Conservation (phyloP, 257 asterid species). For the Misopates orontium region DNA sequence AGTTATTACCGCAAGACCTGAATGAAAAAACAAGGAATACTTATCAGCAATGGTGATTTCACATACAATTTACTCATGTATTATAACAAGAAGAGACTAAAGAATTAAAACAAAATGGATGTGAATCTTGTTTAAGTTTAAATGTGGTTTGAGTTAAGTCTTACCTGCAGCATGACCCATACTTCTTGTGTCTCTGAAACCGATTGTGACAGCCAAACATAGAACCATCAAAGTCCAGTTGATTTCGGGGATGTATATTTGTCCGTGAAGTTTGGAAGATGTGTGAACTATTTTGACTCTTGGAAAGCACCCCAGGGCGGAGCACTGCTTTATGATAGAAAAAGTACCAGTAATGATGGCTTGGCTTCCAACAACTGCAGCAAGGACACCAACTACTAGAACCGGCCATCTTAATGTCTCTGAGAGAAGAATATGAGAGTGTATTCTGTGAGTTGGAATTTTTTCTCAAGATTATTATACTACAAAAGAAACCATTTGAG, state of each 20-base stretch:
- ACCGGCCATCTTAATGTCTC: slow-evolving; percentile 83
- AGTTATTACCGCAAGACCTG: slow-evolving; percentile 92
- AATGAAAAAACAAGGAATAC: background rate
- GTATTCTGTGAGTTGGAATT: background rate
- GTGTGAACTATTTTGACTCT: slow-evolving; percentile 83
- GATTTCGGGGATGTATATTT: slow-evolving; percentile 90
- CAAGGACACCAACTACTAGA: slow-evolving; percentile 83
- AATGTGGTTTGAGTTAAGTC: too few species aligned
- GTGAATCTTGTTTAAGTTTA: too few species aligned
- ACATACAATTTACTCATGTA: background rate
- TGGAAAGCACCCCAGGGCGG: slow-evolving; percentile 89
- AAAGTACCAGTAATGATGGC: slow-evolving; percentile 92
- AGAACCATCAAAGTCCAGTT: slow-evolving; percentile 85
- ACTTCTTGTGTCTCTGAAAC: slow-evolving; percentile 85
- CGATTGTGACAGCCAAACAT: slow-evolving; percentile 87
- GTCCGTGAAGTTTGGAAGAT: slow-evolving; percentile 83
- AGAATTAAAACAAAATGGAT: too few species aligned
- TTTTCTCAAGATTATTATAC: background rate
- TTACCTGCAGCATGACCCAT: slow-evolving; percentile 92
- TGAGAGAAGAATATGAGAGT: slow-evolving; percentile 22
- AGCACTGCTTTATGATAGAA: slow-evolving; percentile 90
- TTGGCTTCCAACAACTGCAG: slow-evolving; percentile 96
- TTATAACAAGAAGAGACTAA: background rate
- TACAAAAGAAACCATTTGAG: background rate
- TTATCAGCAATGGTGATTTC: too few species aligned